Base-by-base conservation (phyloP, 1,284 basidiomycete species). In the Prillingera fragicola region DNA sequence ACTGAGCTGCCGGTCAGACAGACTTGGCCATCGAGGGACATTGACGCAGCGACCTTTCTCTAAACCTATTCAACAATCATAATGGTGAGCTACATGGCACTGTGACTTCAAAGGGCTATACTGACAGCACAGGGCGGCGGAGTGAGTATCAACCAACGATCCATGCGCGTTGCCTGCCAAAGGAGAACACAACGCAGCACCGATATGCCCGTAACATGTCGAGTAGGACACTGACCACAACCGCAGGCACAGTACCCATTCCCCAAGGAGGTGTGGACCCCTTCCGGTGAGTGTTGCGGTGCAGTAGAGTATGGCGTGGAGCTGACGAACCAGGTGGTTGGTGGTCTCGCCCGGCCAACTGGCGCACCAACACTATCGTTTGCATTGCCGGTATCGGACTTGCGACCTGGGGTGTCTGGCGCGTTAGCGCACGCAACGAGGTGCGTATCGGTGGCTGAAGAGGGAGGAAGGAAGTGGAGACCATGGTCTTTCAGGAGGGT, bases 231-330 rank as follows among this genome's bases (percentile, higher is more conserved):
- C 55, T 52, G 28, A 52, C 45, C 2, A 26, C 8, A 38, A 7
- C 38, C n/a, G 33, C 48, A 69, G 67, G 62, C 51, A 54, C 75
- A 74, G 53, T 78, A 74, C 62, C 75, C 76, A 41, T 78, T 73
- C 66, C 77, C 77, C 23, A 78, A 77, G 67, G 75, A 77, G 61
- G 77, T 78, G 48, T 78, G 76, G 76, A 70, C 72, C 35, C 76
- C 76, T 39, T 63, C 72, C 50, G 69, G 70, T 66, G 37, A 33
- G 57, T n/a, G n/a, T 57, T 13, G n/a, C 23, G n/a, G 29, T 17
- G 14, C 9, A n/a, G 29, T 15, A 8, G 23, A 22, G 15, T 18
- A 2, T 1, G 13, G 33, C n/a, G 12, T 4, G 14, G 14, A 22
- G 17, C 28, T 27, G 26, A 29, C 24, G 8, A n/a, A 9, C 35